Conservation (phyloP, 1,139 yeast species). For the Taphrina communis region DNA sequence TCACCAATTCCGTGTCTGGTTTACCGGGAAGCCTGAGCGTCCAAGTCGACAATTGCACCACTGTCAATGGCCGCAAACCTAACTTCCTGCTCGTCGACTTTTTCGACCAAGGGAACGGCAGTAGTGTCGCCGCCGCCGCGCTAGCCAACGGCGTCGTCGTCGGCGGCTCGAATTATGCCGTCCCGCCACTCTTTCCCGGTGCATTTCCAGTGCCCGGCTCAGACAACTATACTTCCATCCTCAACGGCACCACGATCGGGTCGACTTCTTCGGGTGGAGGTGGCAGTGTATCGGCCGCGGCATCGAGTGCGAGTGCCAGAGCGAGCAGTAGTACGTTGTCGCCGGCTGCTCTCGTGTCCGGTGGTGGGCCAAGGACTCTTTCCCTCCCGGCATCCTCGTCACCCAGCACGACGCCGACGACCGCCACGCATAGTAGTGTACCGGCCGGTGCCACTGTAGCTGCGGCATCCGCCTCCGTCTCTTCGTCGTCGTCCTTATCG, state of each 20-base stretch:
- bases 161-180: background rate
- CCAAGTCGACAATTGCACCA: slow-evolving; percentile 6
- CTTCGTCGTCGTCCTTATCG: background rate
- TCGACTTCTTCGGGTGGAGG: background rate
- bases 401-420: background rate
- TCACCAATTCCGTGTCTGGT: slow-evolving; percentile 17
- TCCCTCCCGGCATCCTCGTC: background rate
- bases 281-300: background rate
- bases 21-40: slow-evolving; percentile 5
- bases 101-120: slow-evolving; percentile 21
- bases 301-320: background rate
- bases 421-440: background rate
- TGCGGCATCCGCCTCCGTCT: background rate
- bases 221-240: slow-evolving; percentile 7
- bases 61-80: slow-evolving; percentile 2
- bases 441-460: slow-evolving; percentile 5
- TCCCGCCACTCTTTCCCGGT: slow-evolving; percentile 1
- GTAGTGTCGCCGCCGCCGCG: slow-evolving; percentile 16
- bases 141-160: background rate
- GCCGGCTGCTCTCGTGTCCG: background rate
- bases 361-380: slow-evolving; percentile 8
- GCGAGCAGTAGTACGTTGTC: background rate
- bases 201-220: slow-evolving; percentile 22
- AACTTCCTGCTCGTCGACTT: slow-evolving; percentile 24
- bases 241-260: background rate